Evolutionary conservation across 306 rosid species (phyloP).

Genomic region (Sphenostylis stenocarpa): DNA sequence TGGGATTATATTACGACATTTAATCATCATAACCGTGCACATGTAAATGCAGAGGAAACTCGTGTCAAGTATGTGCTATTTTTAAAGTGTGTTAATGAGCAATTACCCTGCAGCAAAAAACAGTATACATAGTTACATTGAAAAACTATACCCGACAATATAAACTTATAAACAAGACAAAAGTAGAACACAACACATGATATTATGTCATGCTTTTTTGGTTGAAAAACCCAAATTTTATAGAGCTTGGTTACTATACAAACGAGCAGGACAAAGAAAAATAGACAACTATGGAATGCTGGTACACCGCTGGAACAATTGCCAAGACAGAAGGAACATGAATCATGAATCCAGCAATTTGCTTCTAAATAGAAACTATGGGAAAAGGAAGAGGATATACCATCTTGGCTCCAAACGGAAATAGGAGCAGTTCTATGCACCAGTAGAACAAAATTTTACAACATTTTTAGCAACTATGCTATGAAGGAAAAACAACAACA

Average conservation of each 20-base stretch:
- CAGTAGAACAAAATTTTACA: constrained; percentile 33
- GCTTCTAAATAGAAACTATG: constrained; percentile 15
- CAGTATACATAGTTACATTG: background rate
- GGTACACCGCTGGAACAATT: background rate
- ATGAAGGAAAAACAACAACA: constrained; percentile 26
- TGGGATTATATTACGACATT: background rate
- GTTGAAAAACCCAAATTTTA: constrained; percentile 5
- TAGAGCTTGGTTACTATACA: constrained; percentile 32
- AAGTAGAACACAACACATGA: background rate
- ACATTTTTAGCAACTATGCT: constrained; percentile 25
- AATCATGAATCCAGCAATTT: constrained; percentile 26
- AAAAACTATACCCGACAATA: background rate
- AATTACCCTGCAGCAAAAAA: background rate
- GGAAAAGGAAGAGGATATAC: constrained; percentile 14
- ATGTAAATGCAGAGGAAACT: background rate
- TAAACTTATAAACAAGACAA: background rate
- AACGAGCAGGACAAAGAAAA: constrained; percentile 22
- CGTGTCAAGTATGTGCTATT: background rate
- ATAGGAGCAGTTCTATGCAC: constrained; percentile 30
- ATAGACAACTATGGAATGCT: background rate
- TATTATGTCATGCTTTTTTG: background rate
- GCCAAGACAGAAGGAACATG: constrained; percentile 20
- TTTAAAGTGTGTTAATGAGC: background rate
- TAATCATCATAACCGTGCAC: background rate
- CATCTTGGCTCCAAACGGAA: constrained; percentile 36